Base-by-base conservation (phyloP, 345 rosid genomes). In the Populus davidiana region DNA sequence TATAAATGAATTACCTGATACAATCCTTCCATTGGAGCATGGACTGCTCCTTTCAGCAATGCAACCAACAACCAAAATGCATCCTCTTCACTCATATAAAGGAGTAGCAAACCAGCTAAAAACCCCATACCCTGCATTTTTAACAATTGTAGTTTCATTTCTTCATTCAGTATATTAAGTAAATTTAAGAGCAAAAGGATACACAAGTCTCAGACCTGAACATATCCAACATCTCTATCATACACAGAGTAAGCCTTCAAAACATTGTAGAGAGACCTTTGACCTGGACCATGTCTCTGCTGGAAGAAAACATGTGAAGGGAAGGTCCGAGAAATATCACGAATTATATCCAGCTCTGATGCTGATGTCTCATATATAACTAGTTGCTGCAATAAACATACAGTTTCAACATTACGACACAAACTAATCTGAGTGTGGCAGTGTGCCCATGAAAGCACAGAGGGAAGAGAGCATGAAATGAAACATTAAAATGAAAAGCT, bases 251-350 rank as follows among this genome's bases (percentile, higher is more conserved):
- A 96, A 18, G 99, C 99, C 89, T 93, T 96, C 71, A 96, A 75
- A 77, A 95, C 98, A 91, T 92, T 95, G 86, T 93, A 92, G 21
- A 95, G 89, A 49, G 99, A 95, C 90, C 98, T 92, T 77, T 93
- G 99, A 75, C 97, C 98, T 61, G 99, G 99, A 78, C 99, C 99
- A 75, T 95, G 99, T 86, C 98, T 92, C 91, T 92, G 97, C 87
- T 89, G 97, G 84, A 93, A 95, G 91, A 95, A 95, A 80, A 95
- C 94, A 86, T 95, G 99, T 14, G 98, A 91, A 54, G 98, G 98
- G 44, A 92, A 95, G 49, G 99, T 93, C 41, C 99, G 96, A 14
- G 97, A 91, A 79, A 95, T 95, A 84, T 95, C 99, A 20, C 98
- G 85, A 78, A 95, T 95, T 80, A 92, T 95, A 80, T 95, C 99